phyloP scores from a whole-genome alignment of 2,329 filamentous ascomycete genomes.

The Pestalotiopsis sp. region DNA sequence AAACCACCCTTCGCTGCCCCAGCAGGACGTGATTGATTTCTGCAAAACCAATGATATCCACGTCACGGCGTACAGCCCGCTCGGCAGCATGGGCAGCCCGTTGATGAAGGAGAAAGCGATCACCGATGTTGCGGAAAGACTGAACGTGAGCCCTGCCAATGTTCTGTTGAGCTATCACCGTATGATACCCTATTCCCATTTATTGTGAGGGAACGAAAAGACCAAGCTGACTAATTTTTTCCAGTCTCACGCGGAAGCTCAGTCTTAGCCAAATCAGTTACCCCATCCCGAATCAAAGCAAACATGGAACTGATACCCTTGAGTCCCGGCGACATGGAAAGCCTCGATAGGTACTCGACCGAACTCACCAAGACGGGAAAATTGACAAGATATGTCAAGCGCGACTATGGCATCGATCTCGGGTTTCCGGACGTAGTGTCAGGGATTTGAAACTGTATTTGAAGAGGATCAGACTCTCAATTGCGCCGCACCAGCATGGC shows the following conservation, averaged over 20 bases:
- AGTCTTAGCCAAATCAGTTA: not conserved
- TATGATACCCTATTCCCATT: not conserved
- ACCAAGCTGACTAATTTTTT: not conserved
- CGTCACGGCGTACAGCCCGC: constrained; percentile 71
- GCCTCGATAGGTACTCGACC: not conserved
- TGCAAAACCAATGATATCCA: constrained; percentile 71
- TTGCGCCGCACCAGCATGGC: no score
- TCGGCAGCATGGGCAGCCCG: constrained; percentile 47
- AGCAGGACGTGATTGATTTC: constrained; percentile 71
- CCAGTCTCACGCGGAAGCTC: not conserved
- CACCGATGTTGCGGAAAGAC: not conserved
- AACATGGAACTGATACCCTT: not conserved
- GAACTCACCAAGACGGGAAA: not conserved
- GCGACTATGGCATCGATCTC: not conserved
- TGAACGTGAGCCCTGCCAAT: not conserved
- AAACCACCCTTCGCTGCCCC: constrained; percentile 72
- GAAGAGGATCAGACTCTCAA: no score
- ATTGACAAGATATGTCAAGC: not conserved
- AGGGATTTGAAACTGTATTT: not conserved
- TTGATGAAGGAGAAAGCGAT: not conserved
- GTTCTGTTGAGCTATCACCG: not conserved
- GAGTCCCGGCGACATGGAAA: not conserved
- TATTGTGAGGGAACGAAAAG: not conserved
- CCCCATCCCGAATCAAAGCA: not conserved
- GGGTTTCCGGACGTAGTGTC: not conserved